Conservation (phyloP, 805 yeast species). For the Cyberlindnera subsufficiens region DNA sequence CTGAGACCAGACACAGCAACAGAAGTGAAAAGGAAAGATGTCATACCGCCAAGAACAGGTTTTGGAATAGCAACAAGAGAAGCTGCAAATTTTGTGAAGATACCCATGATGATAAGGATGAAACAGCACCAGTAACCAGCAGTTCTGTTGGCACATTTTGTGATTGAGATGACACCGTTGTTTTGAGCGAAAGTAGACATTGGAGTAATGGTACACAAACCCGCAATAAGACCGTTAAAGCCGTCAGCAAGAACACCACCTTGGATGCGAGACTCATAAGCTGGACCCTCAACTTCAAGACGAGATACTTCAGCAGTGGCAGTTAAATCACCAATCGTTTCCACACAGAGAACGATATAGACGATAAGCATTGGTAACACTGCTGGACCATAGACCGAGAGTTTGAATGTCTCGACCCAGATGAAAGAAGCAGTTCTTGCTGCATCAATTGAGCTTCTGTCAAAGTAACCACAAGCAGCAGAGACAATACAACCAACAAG, state of each 20-base stretch:
- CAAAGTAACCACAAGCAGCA: constrained; percentile 85
- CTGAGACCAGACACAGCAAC: constrained; percentile 73
- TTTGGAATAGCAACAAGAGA: constrained; percentile 81
- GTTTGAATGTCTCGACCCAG: constrained; percentile 82
- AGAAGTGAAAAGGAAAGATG: constrained; percentile 66
- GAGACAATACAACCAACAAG: constrained; percentile 88
- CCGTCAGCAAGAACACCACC: constrained; percentile 94
- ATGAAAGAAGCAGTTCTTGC: constrained; percentile 85
- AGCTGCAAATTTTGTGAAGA: constrained; percentile 81
- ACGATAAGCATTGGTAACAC: constrained; percentile 83
- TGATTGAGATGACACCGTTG: constrained; percentile 88
- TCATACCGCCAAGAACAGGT: constrained; percentile 86
- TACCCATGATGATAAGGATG: constrained; percentile 79
- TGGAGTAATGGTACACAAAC: constrained; percentile 78
- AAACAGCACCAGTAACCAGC: constrained; percentile 78
- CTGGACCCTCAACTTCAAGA: constrained; percentile 72
- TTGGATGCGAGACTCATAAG: constrained; percentile 80
- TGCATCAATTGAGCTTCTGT: constrained; percentile 44
- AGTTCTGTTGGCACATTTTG: constrained; percentile 82
- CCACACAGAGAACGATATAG: constrained; percentile 78
- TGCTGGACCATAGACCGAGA: constrained; percentile 75
- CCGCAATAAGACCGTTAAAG: constrained; percentile 68
- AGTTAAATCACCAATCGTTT: constrained; percentile 90
- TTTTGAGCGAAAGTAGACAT: constrained; percentile 91
- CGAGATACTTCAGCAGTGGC: constrained; percentile 91